Conservation (phyloP, 495 filamentous ascomycete genomes). For the Podospora bellae-mahoneyi region DNA sequence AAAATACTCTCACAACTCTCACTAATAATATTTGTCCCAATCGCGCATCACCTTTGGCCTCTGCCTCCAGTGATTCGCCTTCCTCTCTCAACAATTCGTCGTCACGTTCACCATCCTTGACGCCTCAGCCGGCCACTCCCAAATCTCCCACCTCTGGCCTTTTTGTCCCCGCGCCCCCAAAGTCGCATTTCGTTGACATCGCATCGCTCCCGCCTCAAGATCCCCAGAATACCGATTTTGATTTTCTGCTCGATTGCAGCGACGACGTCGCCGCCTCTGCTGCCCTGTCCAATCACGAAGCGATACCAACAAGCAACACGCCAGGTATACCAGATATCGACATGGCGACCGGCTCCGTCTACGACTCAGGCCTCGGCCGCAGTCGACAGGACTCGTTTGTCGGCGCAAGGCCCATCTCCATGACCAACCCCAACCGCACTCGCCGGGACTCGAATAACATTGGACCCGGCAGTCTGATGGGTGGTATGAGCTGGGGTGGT, state of each 20-base stretch:
- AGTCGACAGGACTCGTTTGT: slow-evolving; percentile 71
- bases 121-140: slow-evolving; percentile 42
- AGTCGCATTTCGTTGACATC: slow-evolving; percentile 30
- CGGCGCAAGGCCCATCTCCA: slow-evolving; percentile 81
- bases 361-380: slow-evolving; percentile 52
- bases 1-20: background rate
- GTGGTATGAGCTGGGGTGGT: slow-evolving; percentile 97
- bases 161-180: slow-evolving; percentile 30
- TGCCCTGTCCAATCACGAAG: background rate
- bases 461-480: slow-evolving; percentile 74
- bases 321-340: slow-evolving; percentile 40
- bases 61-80: slow-evolving; percentile 28
- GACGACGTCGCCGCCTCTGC: slow-evolving; percentile 18
- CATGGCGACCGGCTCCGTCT: slow-evolving; percentile 60
- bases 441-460: slow-evolving; percentile 69
- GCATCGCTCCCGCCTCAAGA: slow-evolving; percentile 12
- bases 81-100: slow-evolving; percentile 35
- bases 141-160: slow-evolving; percentile 32
- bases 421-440: slow-evolving; percentile 60
- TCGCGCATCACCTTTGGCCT: slow-evolving; percentile 31
- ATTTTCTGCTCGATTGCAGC: slow-evolving; percentile 32
- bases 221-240: slow-evolving; percentile 36
- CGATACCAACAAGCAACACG: slow-evolving; percentile 17
- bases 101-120: slow-evolving; percentile 35
- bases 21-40: slow-evolving; percentile 15